Evolutionary conservation across 2,329 filamentous ascomycete species (phyloP), one percentile per base, ranked within the genome.

Genomic region (Calcarisporium arbuscula): DNA sequence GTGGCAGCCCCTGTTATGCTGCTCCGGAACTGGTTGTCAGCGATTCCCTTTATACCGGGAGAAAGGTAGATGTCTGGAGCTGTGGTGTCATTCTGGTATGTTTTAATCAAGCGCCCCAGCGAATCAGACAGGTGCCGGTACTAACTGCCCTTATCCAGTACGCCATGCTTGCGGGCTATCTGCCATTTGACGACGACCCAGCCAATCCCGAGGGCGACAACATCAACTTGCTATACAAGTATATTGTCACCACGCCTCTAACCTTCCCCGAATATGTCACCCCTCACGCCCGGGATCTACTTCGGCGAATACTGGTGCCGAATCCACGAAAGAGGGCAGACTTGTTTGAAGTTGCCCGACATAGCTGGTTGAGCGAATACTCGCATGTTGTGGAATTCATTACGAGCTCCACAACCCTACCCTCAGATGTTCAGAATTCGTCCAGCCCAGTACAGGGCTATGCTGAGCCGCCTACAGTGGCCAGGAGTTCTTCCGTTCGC

Each of bases 191-290:
- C 51, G 92, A 98, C 56, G 92, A 98, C 52, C 92, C 92, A 44
- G 92, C 89, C 29, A 98, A 98, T 55, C 92, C 92, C 3, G 92
- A 98, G 62, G 92, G 92, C 47, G 92, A 98, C 60, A 98, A 98
- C 57, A 98, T 98, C 67, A 98, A 98, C 58, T 74, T 98, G 9
- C 71, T 98, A 19, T 98, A 98, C 74, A 96, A 96, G 66, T 98
- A 98, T 64, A 98, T 98, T 50, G 90, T 95, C 40, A 94, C 87
- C 36, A 98, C 92, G 2, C 89, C 90, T 22, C 75, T 98, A 27
- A 96, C 90, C 5, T 98, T 98, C 58, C 92, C 92, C 42, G 92
- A 98, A 79, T 96, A 96, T 57, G 92, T 98, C 48, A 95, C 92
- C 7, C 92, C 92, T 7, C 92, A 98, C 60, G 90, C 92, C 16